These are phyloP conservation scores for Phytopythium litorale DNA, from an alignment of 352 stramenopile species.

Conservation along the genomic window DNA sequence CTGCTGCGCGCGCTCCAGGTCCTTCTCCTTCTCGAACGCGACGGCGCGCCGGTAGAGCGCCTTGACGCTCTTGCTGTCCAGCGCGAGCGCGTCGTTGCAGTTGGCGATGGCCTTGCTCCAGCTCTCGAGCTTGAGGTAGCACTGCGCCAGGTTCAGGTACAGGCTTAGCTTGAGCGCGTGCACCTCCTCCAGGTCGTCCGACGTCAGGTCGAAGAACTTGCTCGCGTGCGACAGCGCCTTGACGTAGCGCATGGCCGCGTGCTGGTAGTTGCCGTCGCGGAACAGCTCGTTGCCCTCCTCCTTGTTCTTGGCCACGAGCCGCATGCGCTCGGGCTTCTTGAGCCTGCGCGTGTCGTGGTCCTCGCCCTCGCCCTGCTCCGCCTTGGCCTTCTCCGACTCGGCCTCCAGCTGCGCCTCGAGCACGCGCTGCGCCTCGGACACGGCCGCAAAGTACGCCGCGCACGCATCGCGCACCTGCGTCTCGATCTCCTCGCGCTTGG, in stretches of 20 bases:
- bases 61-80: conserved; percentile 80
- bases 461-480: conserved; percentile 45
- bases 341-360: conserved; percentile 93
- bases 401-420: conserved; percentile 74
- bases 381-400: conserved; percentile 70
- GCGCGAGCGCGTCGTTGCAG: conserved; percentile 74
- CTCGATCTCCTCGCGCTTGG: conserved; percentile 57
- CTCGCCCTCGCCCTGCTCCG: conserved; percentile 73
- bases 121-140: conserved; percentile 92
- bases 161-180: conserved; percentile 88
- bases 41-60: conserved; percentile 84
- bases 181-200: conserved; percentile 82
- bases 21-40: conserved; percentile 87
- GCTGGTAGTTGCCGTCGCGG: conserved; percentile 87
- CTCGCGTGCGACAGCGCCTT: conserved; percentile 88
- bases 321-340: conserved; percentile 91
- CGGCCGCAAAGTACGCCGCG: conserved; percentile 64
- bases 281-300: conserved; percentile 94
- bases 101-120: conserved; percentile 83
- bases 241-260: conserved; percentile 87
- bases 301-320: conserved; percentile 94
- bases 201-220: conserved; percentile 92
- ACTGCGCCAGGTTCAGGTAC: conserved; percentile 92
- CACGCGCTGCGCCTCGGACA: conserved; percentile 53
- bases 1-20: conserved; percentile 59